Conservation (phyloP, 202 grass and related monocot genomes). For the Cymbopogon flexuosus region DNA sequence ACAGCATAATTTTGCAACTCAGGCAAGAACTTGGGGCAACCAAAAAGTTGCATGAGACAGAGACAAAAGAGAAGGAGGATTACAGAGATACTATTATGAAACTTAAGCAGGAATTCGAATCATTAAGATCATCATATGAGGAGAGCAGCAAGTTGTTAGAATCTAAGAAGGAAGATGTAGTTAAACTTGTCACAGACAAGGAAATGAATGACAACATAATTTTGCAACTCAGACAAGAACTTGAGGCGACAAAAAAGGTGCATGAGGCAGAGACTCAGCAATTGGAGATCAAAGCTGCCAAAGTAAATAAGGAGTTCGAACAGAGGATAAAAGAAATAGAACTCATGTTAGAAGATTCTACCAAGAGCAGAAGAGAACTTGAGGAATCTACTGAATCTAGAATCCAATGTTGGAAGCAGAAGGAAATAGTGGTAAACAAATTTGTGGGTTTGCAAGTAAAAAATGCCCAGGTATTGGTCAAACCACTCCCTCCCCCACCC, state of each 20-base stretch:
- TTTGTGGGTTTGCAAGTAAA: constrained; percentile 59
- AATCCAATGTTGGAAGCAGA: constrained; percentile 51
- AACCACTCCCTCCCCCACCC: not conserved
- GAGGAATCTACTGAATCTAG: constrained; percentile 51
- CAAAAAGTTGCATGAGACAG: constrained; percentile 51
- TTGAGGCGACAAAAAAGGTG: constrained; percentile 53
- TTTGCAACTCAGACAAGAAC: constrained; percentile 55
- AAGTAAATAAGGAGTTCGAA: constrained; percentile 43
- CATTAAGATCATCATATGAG: constrained; percentile 42
- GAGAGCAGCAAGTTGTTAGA: constrained; percentile 44
- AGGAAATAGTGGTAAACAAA: constrained; percentile 45
- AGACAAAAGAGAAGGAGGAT: constrained; percentile 47
- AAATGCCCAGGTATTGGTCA: constrained; percentile 60
- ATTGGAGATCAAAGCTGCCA: constrained; percentile 35
- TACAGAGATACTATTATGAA: constrained; percentile 50
- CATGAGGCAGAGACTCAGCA: constrained; percentile 49
- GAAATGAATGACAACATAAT: constrained; percentile 49
- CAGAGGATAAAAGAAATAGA: constrained; percentile 66
- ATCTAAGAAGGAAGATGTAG: constrained; percentile 47
- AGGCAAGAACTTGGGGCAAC: constrained; percentile 52
- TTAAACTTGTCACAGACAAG: constrained; percentile 54
- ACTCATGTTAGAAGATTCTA: constrained; percentile 66
- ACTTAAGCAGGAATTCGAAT: constrained; percentile 53
- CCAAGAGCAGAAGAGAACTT: constrained; percentile 56
- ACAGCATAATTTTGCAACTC: constrained; percentile 53